Base-by-base conservation (phyloP, 805 yeast species). In the Kodamaea kakaduensis region DNA sequence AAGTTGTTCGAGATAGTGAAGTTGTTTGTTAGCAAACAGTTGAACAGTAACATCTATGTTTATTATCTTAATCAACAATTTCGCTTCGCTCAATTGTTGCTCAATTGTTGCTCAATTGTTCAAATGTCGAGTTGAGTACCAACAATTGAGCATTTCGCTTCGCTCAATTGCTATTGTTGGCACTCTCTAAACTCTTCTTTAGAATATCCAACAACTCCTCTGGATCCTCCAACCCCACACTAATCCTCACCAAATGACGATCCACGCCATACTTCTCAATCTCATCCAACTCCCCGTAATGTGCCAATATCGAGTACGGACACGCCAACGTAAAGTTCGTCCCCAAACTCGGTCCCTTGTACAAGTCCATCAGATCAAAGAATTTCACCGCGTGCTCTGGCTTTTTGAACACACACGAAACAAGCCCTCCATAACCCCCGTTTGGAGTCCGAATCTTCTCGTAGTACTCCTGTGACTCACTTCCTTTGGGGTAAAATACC, bases 331-430 rank as follows among this genome's bases (percentile, higher is more conserved):
- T 82, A 63, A 86, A 85, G 59, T 84, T 88, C 0, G 96, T 86
- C 9, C 96, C 96, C 46, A 88, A 69, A 10, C 93, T 81, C 3
- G 96, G 96, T 2, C 96, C 96, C 61, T 89, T 89, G 41, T 86
- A 83, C 42, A 84, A 59, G 32, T 71, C 64, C 23, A 78, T 72
- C 5, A 75, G 68, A 58, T 89, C 78, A 63, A 83, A 89, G 56
- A 88, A 89, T n/a, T 64, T 64, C 24, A 71, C 69, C 0, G 95
- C 95, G 45, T 75, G 78, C 14, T 67, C 64, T 7, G 81, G 76
- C 4, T 76, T 70, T 34, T 75, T 59, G 60, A 89, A 85, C 8
- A 82, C 73, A 30, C 89, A 60, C 3, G 95, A 84, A 18, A 89
- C 67, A 36, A 88, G 67, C 0, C 96, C 95, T 27, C 96, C 97